Base-by-base conservation (phyloP, 257 asterid species). In the Apocynum venetum region DNA sequence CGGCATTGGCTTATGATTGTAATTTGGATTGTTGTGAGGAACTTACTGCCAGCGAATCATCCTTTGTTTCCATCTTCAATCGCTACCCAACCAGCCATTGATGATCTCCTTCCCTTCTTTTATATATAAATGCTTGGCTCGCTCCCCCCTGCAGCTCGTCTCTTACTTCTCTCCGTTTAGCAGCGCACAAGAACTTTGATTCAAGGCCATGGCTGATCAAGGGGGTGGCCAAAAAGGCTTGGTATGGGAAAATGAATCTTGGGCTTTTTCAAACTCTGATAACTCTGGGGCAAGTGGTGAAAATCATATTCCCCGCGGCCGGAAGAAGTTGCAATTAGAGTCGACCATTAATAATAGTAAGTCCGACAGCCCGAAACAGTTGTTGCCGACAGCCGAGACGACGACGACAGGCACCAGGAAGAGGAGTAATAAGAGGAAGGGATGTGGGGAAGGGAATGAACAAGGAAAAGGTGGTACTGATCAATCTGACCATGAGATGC, bases 401-500 rank as follows among this genome's bases (percentile, higher is more conserved):
- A 25, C 31, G 31, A 25, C 31, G 31, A 25, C 31, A 25, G 31
- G 31, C 31, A 25, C 31, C 31, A 25, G 31, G 79, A 87, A 77
- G 80, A 84, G 65, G 61, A 55, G 19, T 53, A 53, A 4, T 80
- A 31, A 35, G 6, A 71, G 15, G 49, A 77, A 77, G 69, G 79
- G 36, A 52, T 25, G 31, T 25, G 31, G 31, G 20, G 25, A 20
- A 6, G 20, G 17, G 15, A 6, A 52, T 31, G 44, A 56, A 15
- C 64, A 52, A 63, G 72, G 31, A 10, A 56, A 44, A 38, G 78
- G 61, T 4, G 80, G 77, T 31, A 88, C 79, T 19, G 85, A 77
- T 52, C 90, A 80, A 71, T 71, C 85, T 1, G 96, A 91, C 59
- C 93, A 89, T 56, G 95, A 89, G 84, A 25, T 88, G 83, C 97